These are phyloP conservation scores for Xylaria venustula DNA, from an alignment of 495 filamentous ascomycete genomes.

Conservation along the genomic window DNA sequence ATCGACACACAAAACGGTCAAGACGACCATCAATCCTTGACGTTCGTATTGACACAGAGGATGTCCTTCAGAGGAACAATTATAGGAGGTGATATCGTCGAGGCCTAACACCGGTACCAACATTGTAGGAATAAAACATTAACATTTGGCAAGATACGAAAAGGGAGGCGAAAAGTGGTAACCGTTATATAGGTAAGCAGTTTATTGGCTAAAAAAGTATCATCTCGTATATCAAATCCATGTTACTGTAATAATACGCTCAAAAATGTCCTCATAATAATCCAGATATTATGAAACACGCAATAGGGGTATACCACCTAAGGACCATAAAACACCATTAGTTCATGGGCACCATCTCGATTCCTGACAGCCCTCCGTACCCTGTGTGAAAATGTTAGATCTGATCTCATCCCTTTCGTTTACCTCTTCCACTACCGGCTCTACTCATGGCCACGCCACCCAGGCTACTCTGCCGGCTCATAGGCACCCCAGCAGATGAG, in stretches of 20 bases:
- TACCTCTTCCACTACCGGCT: conserved; percentile 35
- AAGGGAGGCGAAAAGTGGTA: neutral
- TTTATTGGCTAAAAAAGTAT: neutral
- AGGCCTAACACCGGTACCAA: too few relatives aligned
- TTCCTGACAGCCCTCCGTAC: neutral
- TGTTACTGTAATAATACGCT: neutral
- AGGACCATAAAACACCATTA: neutral
- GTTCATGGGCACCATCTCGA: neutral
- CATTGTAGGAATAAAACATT: neutral
- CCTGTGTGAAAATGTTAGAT: neutral
- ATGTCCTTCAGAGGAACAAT: too few relatives aligned
- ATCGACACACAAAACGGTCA: too few relatives aligned
- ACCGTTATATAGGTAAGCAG: neutral
- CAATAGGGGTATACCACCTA: neutral
- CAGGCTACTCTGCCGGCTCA: conserved; percentile 51
- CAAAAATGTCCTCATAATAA: neutral
- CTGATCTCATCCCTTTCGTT: conserved; percentile 23
- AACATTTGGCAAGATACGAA: neutral
- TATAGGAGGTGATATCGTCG: too few relatives aligned
- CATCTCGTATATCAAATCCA: neutral
- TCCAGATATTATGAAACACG: neutral
- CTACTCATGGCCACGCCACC: conserved; percentile 52
- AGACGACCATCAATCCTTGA: too few relatives aligned
- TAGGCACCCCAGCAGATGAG: conserved; percentile 36
- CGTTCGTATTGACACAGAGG: too few relatives aligned